Conservation (phyloP, 441 rosid species). For the Erysimum pusillum region DNA sequence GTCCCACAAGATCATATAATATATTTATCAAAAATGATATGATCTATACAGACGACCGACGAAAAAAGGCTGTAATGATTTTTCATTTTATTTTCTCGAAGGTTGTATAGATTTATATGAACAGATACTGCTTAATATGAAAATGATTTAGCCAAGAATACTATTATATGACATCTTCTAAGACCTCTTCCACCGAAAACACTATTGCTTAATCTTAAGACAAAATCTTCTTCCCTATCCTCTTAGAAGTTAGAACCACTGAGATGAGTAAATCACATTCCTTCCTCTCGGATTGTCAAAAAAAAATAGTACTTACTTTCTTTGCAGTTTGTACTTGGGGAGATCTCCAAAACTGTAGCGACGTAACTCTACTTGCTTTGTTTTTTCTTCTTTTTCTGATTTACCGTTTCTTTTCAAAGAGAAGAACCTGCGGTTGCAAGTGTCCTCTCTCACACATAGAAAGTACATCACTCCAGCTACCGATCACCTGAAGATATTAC, state of each 20-base stretch:
- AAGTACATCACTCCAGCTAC: conserved; percentile 82
- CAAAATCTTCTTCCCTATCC: conserved; percentile 33
- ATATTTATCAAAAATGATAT: neutral
- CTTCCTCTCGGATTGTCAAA: conserved; percentile 17
- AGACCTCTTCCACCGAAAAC: conserved; percentile 12
- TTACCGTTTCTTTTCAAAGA: conserved; percentile 60
- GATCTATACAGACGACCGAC: neutral
- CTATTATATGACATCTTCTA: conserved; percentile 16
- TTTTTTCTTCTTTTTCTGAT: neutral
- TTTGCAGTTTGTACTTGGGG: conserved; percentile 39
- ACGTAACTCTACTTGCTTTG: conserved; percentile 20
- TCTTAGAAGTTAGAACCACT: conserved; percentile 29
- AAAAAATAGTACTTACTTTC: conserved; percentile 41
- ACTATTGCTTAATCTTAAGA: neutral
- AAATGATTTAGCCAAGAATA: conserved; percentile 10
- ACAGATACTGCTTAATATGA: conserved; percentile 22
- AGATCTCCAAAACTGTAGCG: conserved; percentile 24
- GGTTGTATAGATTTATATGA: conserved; percentile 20
- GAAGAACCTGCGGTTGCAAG: conserved; percentile 94
- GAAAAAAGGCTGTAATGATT: neutral
- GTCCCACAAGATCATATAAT: neutral
- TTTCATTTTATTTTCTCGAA: neutral
- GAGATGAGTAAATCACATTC: conserved; percentile 15
- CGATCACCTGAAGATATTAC: conserved; percentile 67
- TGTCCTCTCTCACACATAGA: conserved; percentile 81